Evolutionary conservation across 208 protist genomes (phyloP), one percentile per base, ranked within the genome.

Genomic region (Leishmania arabica): DNA sequence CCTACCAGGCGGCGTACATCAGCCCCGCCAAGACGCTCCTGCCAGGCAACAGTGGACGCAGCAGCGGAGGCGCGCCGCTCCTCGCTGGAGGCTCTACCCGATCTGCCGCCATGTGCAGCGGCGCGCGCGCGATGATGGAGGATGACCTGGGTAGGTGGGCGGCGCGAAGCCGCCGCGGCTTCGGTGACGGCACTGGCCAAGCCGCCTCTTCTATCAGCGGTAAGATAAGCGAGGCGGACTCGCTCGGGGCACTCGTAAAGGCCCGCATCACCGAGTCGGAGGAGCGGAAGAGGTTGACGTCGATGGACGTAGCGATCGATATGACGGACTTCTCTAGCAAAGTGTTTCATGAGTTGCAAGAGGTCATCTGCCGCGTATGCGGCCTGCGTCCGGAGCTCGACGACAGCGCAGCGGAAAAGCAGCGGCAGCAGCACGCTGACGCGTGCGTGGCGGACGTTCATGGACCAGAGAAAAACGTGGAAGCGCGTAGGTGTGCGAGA

Each of bases 281-380:
- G 31, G 76, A 84, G 56, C 77, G 77, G n/a, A 69, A 77, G 60
- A 31, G 72, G 17, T 78, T 91, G 34, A 93, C 91, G 27, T 93
- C 89, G 58, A 83, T 85, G 76, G 77, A 92, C 47, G 88, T 94
- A 27, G 83, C 84, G 27, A 82, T 97, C 0, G 89, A 97, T 78
- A 93, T 95, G 89, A 84, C 77, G 11, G 92, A 97, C 75, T 97
- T 97, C 66, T 84, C 88, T 0, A 54, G 37, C 15, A 95, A 95
- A 75, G 89, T 92, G 11, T 92, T 93, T 75, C 19, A 49, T 11
- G 89, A 86, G 15, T 76, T 97, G 34, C 87, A 90, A 51, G 70
- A 81, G 15, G 85, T 93, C 60, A 85, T 97, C 47, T 40, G 76
- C 24, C 84, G 81, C 9, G 81, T 88, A 13, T 95, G 84, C 77